Base-by-base conservation (phyloP, 2,329 filamentous ascomycete species). In the Cyphellophora attinorum region DNA sequence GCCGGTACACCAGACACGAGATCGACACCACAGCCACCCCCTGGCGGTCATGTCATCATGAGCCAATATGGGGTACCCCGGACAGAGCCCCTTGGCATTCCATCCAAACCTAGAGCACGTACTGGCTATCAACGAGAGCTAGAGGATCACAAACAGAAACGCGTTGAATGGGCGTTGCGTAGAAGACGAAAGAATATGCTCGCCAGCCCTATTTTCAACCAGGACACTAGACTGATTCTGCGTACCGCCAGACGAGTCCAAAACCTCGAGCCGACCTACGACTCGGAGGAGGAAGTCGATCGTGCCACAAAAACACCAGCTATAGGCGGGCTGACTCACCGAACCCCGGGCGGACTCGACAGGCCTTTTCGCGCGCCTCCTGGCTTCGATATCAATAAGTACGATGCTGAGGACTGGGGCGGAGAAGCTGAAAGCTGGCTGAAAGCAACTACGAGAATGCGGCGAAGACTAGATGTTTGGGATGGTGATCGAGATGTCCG, bases 61-160 rank as follows among this genome's bases (percentile, higher is more conserved):
- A 59, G 58, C 39, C 59, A 62, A 27, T 65, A 59, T 21, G 33
- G 30, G 14, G 41, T 38, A 8, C 19, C 29, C 27, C 37, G 37
- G 16, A 38, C 34, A 11, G 39, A 41, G 27, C 35, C 48, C 55
- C 18, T 48, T 51, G 32, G 47, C 47, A 13, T 51, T 53, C 51
- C 54, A 30, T 59, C 61, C 33, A 62, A 65, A 10, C 60, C 63
- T 11, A 58, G 64, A 12, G 64, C 65, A 6, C 54, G 67, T 27
- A 68, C 65, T 2, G 63, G 67, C 33, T 65, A 68, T 36, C 65
- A 68, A 37, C 53, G 66, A 33, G 65, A 65, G 14, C 58, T 68
- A 4, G 64, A 67, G 40, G 60, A 65, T 34, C 65, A 68, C 37
- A 57, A 63, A 19, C 61, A 60, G 34, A 59, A 65, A 40, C 61